phyloP scores from a whole-genome alignment of 2,329 filamentous ascomycete genomes.

The Hypoxylon sp. region DNA sequence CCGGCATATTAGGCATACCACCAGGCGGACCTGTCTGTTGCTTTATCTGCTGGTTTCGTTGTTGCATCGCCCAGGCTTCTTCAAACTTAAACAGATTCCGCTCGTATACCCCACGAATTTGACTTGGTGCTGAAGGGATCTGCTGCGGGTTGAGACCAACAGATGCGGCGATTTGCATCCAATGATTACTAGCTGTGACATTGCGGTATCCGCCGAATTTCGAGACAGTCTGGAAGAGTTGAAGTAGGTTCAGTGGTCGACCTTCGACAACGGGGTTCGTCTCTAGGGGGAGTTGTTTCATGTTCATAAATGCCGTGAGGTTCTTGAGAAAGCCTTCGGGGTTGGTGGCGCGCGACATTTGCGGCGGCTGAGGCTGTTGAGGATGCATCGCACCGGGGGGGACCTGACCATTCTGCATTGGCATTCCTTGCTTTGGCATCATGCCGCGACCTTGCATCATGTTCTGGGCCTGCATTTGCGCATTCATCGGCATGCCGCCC shows the following conservation, averaged over 20 bases:
- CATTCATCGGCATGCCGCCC: slow-evolving; percentile 61
- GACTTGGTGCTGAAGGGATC: slow-evolving; percentile 72
- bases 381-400: slow-evolving; percentile 62
- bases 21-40: slow-evolving; percentile 57
- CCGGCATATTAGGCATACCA: slow-evolving; percentile 50
- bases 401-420: slow-evolving; percentile 68
- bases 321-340: slow-evolving; percentile 81
- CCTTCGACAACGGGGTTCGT: slow-evolving; percentile 78
- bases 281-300: slow-evolving; percentile 79
- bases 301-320: slow-evolving; percentile 80
- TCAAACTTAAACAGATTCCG: slow-evolving; percentile 83
- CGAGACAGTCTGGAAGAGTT: slow-evolving; percentile 81
- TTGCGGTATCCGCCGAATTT: slow-evolving; percentile 82
- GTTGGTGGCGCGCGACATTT: slow-evolving; percentile 57
- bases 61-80: slow-evolving; percentile 70
- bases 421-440: slow-evolving; percentile 65
- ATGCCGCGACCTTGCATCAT: slow-evolving; percentile 59
- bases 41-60: slow-evolving; percentile 64
- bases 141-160: slow-evolving; percentile 73
- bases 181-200: slow-evolving; percentile 76
- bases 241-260: slow-evolving; percentile 78
- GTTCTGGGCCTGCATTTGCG: slow-evolving; percentile 63
- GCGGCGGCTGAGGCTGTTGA: slow-evolving; percentile 54
- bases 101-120: slow-evolving; percentile 80
- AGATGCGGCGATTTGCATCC: slow-evolving; percentile 77